phyloP scores from a whole-genome alignment of 805 yeast genomes.

The Diddensiella santjacobensis region DNA sequence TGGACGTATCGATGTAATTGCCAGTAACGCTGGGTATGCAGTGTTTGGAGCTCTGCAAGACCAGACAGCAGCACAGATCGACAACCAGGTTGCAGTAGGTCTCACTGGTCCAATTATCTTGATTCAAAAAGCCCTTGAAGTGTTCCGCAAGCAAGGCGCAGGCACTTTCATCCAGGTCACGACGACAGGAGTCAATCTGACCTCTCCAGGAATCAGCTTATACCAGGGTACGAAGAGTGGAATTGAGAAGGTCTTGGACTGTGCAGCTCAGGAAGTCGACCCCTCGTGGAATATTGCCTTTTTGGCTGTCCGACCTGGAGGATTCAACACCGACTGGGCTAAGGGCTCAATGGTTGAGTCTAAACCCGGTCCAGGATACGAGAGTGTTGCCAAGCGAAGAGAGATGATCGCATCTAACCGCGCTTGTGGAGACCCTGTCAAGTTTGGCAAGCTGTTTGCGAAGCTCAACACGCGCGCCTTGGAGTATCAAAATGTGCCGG shows the following conservation, averaged over 20 bases:
- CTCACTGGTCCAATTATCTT: background rate
- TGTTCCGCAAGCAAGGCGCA: constrained; percentile 1
- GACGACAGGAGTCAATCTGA: background rate
- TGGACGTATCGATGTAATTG: constrained; percentile 48
- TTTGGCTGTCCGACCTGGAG: background rate
- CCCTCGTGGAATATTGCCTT: background rate
- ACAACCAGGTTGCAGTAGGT: background rate
- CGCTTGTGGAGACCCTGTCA: background rate
- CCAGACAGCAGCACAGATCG: background rate
- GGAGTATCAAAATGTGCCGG: background rate
- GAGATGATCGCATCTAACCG: background rate
- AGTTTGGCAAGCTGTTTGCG: background rate
- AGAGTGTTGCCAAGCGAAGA: background rate
- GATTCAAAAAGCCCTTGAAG: background rate
- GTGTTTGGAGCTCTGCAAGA: background rate
- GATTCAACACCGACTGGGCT: constrained; percentile 3
- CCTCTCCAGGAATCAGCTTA: background rate
- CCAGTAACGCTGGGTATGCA: constrained; percentile 64
- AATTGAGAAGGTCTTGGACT: background rate
- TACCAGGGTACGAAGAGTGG: constrained; percentile 1
- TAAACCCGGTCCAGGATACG: background rate
- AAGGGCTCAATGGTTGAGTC: background rate
- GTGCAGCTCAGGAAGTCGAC: background rate
- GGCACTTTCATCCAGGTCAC: constrained; percentile 2
- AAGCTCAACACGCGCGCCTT: background rate